Conservation (phyloP, 1,139 yeast genomes). For the Protomyces inouyei region DNA sequence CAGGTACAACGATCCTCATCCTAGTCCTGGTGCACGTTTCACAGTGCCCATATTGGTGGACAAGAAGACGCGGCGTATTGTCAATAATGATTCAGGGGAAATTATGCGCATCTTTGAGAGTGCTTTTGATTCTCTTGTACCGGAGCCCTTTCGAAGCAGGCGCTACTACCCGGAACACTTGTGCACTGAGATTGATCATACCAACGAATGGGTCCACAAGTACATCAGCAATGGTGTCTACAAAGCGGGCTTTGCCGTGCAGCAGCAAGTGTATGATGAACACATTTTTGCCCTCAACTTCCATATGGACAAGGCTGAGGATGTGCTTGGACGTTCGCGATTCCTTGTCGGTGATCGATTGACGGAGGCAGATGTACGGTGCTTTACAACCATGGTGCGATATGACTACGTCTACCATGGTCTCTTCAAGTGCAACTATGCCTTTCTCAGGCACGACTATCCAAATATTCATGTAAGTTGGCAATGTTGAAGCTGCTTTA, state of each 20-base stretch:
- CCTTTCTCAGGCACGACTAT: slow-evolving; percentile 70
- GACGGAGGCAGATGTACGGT: slow-evolving; percentile 88
- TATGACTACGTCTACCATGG: slow-evolving; percentile 89
- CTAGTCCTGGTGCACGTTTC: slow-evolving; percentile 52
- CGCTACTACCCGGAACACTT: slow-evolving; percentile 60
- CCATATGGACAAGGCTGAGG: slow-evolving; percentile 70
- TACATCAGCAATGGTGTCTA: slow-evolving; percentile 71
- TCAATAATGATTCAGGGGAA: slow-evolving; percentile 80
- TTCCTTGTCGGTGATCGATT: slow-evolving; percentile 60
- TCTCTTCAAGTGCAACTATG: slow-evolving; percentile 86
- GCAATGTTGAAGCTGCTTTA: background rate
- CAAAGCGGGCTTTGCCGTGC: slow-evolving; percentile 83
- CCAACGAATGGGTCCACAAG: slow-evolving; percentile 77
- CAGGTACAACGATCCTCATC: slow-evolving; percentile 46
- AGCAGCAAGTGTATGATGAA: slow-evolving; percentile 71
- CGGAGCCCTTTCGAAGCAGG: slow-evolving; percentile 47
- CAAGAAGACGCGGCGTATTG: slow-evolving; percentile 70
- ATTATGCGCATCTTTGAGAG: slow-evolving; percentile 76
- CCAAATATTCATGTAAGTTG: slow-evolving; percentile 56
- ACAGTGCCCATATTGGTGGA: slow-evolving; percentile 96
- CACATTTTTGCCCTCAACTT: slow-evolving; percentile 63
- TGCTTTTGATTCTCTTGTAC: slow-evolving; percentile 54
- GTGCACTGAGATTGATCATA: slow-evolving; percentile 58
- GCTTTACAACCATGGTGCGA: slow-evolving; percentile 74
- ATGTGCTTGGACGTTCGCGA: slow-evolving; percentile 48